These are phyloP conservation scores for Syzygium grande DNA, from an alignment of 345 rosid species.

Conservation along the genomic window DNA sequence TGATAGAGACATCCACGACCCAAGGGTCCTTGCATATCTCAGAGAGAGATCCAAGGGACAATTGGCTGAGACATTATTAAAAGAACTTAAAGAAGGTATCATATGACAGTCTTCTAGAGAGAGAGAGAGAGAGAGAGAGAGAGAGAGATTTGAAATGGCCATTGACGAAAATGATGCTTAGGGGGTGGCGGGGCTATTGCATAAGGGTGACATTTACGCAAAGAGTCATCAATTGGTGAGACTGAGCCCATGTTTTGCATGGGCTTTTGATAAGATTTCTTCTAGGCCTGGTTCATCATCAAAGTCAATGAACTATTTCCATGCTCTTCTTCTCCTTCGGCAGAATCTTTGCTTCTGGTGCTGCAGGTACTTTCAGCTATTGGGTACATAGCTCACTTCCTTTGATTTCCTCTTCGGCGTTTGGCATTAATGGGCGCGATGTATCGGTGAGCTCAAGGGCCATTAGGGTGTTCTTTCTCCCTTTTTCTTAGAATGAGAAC, in stretches of 20 bases:
- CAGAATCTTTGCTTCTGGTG: not conserved
- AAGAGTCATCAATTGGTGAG: not conserved
- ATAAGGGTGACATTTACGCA: not conserved
- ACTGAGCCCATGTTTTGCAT: not conserved
- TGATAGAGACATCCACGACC: not conserved
- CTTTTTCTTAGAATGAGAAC: not conserved
- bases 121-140: not conserved
- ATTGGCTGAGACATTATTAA: not conserved
- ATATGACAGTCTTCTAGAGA: not conserved
- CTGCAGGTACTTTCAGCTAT: not conserved
- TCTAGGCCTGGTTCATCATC: not conserved
- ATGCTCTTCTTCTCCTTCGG: not conserved
- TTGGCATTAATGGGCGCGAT: not conserved
- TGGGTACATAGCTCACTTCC: not conserved
- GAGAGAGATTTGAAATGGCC: not conserved
- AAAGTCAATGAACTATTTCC: not conserved
- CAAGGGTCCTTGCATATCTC: not conserved
- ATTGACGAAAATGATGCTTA: not conserved
- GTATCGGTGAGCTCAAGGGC: not conserved
- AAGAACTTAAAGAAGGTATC: not conserved
- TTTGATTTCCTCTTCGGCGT: not conserved
- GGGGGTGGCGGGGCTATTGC: not conserved
- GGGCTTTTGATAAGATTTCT: not conserved
- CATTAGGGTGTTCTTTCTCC: not conserved
- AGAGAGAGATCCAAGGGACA: not conserved